Base-by-base conservation (phyloP, 225 moss, liverwort and hornwort genomes). In the Sphagnum contortum region DNA sequence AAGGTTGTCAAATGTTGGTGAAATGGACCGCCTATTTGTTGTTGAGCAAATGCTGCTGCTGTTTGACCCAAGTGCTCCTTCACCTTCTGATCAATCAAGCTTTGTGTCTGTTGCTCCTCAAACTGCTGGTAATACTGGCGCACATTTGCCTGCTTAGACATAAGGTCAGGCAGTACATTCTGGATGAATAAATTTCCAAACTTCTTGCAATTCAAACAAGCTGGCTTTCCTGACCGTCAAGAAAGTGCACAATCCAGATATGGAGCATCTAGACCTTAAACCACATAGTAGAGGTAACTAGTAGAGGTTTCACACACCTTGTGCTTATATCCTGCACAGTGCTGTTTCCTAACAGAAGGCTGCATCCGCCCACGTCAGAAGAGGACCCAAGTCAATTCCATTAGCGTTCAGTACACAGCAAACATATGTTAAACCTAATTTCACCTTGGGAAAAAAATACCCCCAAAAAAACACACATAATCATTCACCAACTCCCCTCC, bases 31-130 rank as follows among this genome's bases (percentile, higher is more conserved):
- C 98, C 93, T 55, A 90, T 91, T 69, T 88, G 86, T 55, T 87
- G 86, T 14, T 80, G 86, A 8, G 80, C 83, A 54, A 86, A 75
- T 65, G 76, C 95, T 50, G 85, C 95, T 50, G 88, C 90, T 65
- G 83, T 92, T 80, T 93, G 93, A 44, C 91, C 96, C 74, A 98
- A 68, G 60, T 93, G 93, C 54, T 98, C 98, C 77, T 98, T 93
- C 57, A 98, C 98, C 73, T 93, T 98, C 72, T 93, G 98, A 71
- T 98, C 98, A 59, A 98, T 98, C 68, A 98, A 69, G 77, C 98
- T 98, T 70, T 98, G 98, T 12, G 98, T 98, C 79, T 98, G 98
- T 71, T 98, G 98, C 73, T 98, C 98, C 78, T 98, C 98, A 61
- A 98, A 93, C 68, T 98, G 98, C 79, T 98, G 98, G 76, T 98